A percentile compares a stretch with the other conserved stretches of the same genome.
phyloP scores from a whole-genome alignment of 2,329 filamentous ascomycete species.

The Chaetomium sp. region DNA sequence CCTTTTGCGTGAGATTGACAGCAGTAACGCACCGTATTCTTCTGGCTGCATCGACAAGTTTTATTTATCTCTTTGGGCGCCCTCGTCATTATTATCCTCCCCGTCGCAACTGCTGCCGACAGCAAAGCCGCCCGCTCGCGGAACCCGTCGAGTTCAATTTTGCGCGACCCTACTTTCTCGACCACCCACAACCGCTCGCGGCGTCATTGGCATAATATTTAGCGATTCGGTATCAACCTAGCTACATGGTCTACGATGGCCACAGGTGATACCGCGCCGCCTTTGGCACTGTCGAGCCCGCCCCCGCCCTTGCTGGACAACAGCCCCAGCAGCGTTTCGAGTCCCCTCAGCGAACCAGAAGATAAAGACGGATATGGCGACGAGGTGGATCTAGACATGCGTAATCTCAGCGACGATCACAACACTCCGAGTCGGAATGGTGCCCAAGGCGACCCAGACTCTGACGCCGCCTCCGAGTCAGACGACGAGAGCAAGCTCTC shows the following conservation, averaged over 20 bases:
- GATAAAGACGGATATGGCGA: constrained; percentile 74
- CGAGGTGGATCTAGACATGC: constrained; percentile 52
- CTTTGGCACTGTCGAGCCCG: constrained; percentile 53
- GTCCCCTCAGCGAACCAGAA: constrained; percentile 90
- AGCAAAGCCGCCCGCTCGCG: constrained; percentile 27
- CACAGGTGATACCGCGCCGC: constrained; percentile 51
- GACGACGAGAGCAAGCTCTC: constrained; percentile 54
- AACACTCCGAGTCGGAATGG: constrained; percentile 29
- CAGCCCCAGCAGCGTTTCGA: constrained; percentile 75
- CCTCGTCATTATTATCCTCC: constrained; percentile 7
- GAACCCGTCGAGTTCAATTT: constrained; percentile 29
- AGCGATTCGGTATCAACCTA: constrained; percentile 1
- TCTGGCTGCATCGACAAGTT: not conserved
- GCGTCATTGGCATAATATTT: constrained; percentile 23
- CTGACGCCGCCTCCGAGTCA: constrained; percentile 33
- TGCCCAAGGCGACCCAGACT: constrained; percentile 33
- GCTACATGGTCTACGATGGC: constrained; percentile 49
- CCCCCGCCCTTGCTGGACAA: constrained; percentile 53
- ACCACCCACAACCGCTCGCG: constrained; percentile 21
- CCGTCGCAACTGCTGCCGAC: constrained; percentile 22
- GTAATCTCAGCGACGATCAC: constrained; percentile 25
- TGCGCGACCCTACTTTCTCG: constrained; percentile 29
- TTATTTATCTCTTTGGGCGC: constrained; percentile 11
- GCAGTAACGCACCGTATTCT: not conserved
- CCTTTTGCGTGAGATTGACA: constrained; percentile 2